Evolutionary conservation across 2,329 filamentous ascomycete species (phyloP).

Genomic region (Ophiostoma ulmi): DNA sequence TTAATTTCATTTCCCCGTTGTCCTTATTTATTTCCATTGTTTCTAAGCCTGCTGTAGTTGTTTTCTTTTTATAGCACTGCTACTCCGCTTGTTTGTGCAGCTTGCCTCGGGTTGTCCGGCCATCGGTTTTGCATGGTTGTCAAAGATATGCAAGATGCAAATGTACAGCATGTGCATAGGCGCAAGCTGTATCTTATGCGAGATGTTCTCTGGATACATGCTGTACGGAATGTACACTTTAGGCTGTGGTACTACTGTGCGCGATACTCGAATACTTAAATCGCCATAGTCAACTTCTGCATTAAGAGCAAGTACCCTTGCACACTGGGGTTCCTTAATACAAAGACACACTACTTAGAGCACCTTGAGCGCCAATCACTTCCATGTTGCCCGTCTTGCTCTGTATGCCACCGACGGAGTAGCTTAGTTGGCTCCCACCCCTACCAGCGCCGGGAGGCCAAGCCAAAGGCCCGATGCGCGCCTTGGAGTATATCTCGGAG

Average conservation of each 20-base stretch:
- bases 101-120: not conserved
- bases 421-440: not conserved
- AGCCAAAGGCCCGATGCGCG: slow-evolving; percentile 3
- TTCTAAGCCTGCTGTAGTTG: not conserved
- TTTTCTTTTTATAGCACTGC: not conserved
- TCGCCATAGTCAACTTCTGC: not conserved
- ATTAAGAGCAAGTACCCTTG: not conserved
- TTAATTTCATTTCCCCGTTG: not conserved
- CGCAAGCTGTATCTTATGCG: not conserved
- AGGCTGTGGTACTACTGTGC: not conserved
- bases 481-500: not conserved
- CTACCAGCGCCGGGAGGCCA: not conserved
- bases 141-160: not conserved
- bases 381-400: not conserved
- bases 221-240: not conserved
- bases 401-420: not conserved
- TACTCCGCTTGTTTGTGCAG: not conserved
- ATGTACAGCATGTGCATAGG: not conserved
- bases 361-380: not conserved
- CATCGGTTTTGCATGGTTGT: not conserved
- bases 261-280: not conserved
- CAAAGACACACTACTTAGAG: not conserved
- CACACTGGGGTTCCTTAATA: not conserved
- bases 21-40: not conserved
- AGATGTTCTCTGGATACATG: not conserved